Evolutionary conservation across 2,329 filamentous ascomycete species (phyloP), one percentile per base, ranked within the genome.

Genomic region (Sarocladiaceae sp.): DNA sequence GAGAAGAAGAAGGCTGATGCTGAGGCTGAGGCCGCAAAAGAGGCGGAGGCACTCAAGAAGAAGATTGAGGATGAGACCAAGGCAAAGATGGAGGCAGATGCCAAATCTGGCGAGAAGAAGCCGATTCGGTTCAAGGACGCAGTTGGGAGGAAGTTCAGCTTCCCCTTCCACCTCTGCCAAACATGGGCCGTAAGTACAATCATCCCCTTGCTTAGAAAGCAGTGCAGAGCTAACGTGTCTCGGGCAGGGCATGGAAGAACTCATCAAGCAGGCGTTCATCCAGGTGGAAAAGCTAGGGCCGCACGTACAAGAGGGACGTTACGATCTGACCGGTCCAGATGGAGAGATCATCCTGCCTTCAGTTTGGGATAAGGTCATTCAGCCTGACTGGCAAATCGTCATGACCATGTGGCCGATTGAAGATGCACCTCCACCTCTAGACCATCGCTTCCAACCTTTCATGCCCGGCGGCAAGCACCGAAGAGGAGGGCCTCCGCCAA

Each of bases 41-140:
- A 42, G 75, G 47, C 47, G 3, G 47, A 36, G 15, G 47, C 47
- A 17, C 76, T 18, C 73, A 79, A 56, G 70, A 72, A 12, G 75
- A 65, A 61, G 52, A 53, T 69, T 18, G 64, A 67, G 20, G 63
- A 68, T 12, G 68, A 66, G 47, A 62, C 68, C 29, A 69, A 59
- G 56, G 66, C 64, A 80, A 60, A 71, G 57, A 58, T 76, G 18
- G 60, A 77, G 33, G 73, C 75, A 33, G 75, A 76, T 50, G 70
- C 71, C 17, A 75, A 76, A 61, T 75, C 75, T 60, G 67, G 70
- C 8, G 67, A 73, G 35, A 88, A 90, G 66, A 76, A 84, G 39
- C 89, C 88, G 2, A 89, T 96, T 66, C 86, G 86, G 59, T 96
- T 96, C 73, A 95, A 95, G 70, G 92, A 97, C 65, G 91, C 91